Percentiles rank a stretch among this genome's conserved stretches.
These are phyloP conservation scores for Eucalyptus cloeziana DNA, from an alignment of 345 rosid species.

Conservation along the genomic window DNA sequence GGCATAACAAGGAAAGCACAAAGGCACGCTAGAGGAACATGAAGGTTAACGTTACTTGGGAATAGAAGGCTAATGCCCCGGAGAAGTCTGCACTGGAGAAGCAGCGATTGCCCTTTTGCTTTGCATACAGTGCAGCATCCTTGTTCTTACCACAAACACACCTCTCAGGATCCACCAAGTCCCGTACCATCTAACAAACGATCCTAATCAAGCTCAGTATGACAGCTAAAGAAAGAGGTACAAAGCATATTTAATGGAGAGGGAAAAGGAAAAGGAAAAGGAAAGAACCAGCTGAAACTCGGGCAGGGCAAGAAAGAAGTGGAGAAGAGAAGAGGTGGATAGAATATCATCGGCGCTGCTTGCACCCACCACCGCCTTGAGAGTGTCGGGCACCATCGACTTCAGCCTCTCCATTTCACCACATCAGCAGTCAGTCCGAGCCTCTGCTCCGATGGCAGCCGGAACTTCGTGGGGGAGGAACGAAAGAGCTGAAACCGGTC, in stretches of 20 bases:
- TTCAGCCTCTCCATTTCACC: conserved; percentile 24
- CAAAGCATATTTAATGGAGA: not conserved
- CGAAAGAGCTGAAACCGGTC: not conserved
- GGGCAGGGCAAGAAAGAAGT: conserved; percentile 28
- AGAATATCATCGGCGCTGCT: conserved; percentile 36
- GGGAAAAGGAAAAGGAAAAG: not conserved
- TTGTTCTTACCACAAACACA: conserved; percentile 49
- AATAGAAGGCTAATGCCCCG: conserved; percentile 45
- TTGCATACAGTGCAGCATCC: conserved; percentile 42
- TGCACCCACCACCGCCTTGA: conserved; percentile 21
- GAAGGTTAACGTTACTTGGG: not conserved
- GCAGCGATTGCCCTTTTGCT: conserved; percentile 49
- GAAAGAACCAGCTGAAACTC: conserved; percentile 36
- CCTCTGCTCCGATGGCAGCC: not conserved
- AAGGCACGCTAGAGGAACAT: not conserved
- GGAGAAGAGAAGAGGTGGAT: conserved; percentile 35
- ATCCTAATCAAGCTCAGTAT: not conserved
- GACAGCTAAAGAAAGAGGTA: not conserved
- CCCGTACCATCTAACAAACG: conserved; percentile 11
- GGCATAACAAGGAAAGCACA: not conserved
- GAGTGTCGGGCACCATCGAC: conserved; percentile 32
- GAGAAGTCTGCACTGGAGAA: conserved; percentile 24
- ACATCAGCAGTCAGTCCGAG: not conserved
- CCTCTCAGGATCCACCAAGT: conserved; percentile 33
- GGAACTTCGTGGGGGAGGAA: not conserved